Conservation (phyloP, 177 flowering plant genomes). For the Vitis hybrid region DNA sequence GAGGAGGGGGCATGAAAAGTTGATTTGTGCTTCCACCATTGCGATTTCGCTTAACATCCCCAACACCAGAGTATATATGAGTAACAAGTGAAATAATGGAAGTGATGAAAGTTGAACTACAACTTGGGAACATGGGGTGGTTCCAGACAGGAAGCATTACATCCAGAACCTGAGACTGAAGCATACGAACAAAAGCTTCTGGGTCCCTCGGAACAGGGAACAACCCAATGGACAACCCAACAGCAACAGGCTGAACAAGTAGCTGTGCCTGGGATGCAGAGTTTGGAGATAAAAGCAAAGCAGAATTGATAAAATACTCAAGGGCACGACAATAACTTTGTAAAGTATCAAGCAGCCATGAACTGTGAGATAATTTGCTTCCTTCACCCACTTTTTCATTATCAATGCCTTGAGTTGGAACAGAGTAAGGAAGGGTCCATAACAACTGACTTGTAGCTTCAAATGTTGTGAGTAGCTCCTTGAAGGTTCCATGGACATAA, state of each 20-base stretch:
- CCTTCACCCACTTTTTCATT: constrained; percentile 52
- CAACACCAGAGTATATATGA: constrained; percentile 78
- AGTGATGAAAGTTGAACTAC: constrained; percentile 58
- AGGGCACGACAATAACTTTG: constrained; percentile 75
- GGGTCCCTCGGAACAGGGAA: constrained; percentile 91
- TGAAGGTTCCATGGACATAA: constrained; percentile 89
- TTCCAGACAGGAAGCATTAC: constrained; percentile 92
- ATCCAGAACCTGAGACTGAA: constrained; percentile 88
- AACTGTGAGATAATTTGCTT: constrained; percentile 50
- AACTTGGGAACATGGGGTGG: constrained; percentile 74
- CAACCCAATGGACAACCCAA: constrained; percentile 81
- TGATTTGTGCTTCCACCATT: constrained; percentile 56
- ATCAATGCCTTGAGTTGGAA: constrained; percentile 47
- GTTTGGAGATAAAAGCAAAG: constrained; percentile 61
- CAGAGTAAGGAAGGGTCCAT: constrained; percentile 70
- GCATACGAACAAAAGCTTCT: constrained; percentile 74
- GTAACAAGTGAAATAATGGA: constrained; percentile 71
- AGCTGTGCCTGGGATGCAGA: constrained; percentile 80
- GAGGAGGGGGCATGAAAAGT: constrained; percentile 69
- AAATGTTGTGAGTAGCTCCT: constrained; percentile 86
- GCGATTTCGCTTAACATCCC: constrained; percentile 62
- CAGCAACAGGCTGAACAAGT: constrained; percentile 89
- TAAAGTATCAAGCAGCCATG: constrained; percentile 81
- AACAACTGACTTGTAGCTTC: constrained; percentile 94
- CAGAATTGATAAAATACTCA: constrained; percentile 83